Evolutionary conservation across 306 rosid species (phyloP).

Genomic region (Morella rubra): DNA sequence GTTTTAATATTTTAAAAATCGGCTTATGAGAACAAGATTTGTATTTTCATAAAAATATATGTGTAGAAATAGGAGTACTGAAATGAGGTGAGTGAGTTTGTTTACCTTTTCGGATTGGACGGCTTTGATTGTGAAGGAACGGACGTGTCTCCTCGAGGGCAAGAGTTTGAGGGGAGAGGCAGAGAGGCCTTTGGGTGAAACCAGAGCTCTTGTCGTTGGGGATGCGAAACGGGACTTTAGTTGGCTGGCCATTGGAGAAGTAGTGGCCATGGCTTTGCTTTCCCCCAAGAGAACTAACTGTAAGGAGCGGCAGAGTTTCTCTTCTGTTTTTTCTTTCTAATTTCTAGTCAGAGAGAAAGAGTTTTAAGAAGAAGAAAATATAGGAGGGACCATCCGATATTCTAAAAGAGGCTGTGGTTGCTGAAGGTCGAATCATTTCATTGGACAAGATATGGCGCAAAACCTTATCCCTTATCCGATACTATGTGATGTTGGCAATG

Average conservation of each 20-base stretch:
- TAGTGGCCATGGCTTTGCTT: constrained; percentile 58
- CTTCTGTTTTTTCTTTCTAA: too few relatives aligned
- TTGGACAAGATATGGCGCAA: constrained; percentile 44
- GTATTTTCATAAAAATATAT: too few relatives aligned
- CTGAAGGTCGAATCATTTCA: constrained; percentile 38
- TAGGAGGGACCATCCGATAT: constrained; percentile 19
- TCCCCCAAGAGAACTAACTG: constrained; percentile 7
- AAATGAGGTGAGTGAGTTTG: too few relatives aligned
- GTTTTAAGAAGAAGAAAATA: neutral
- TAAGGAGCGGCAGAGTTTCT: constrained; percentile 23
- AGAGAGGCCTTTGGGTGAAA: constrained; percentile 70
- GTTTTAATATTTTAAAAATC: too few relatives aligned
- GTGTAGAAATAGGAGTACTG: too few relatives aligned
- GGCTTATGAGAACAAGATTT: too few relatives aligned
- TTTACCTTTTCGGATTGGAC: constrained; percentile 78
- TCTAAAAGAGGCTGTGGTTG: constrained; percentile 44
- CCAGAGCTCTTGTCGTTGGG: constrained; percentile 44
- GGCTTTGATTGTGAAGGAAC: constrained; percentile 66
- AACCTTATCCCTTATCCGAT: constrained; percentile 76
- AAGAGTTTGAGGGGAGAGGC: constrained; percentile 49
- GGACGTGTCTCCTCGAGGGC: constrained; percentile 33
- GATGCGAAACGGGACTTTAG: constrained; percentile 79
- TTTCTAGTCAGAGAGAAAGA: neutral
- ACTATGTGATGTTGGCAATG: neutral
- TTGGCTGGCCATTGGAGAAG: constrained; percentile 88